Percentiles rank a stretch among this genome's conserved stretches.
Evolutionary conservation across 345 rosid species (phyloP).

Genomic region (Sapria himalayana): DNA sequence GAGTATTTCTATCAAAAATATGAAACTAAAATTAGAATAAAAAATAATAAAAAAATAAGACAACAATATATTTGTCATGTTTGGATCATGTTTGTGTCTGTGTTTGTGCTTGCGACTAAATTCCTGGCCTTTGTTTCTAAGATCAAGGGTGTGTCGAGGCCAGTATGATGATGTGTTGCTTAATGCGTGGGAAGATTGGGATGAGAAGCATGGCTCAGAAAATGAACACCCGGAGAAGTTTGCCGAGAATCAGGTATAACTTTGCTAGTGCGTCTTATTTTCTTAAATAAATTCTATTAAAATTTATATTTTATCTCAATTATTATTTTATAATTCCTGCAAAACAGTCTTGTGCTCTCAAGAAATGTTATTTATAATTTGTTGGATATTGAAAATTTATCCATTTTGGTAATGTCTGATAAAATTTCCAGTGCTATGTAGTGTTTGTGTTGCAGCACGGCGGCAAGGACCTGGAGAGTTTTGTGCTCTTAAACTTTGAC

Average conservation of each 20-base stretch:
- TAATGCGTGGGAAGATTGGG: conserved; percentile 94
- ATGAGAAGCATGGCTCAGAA: conserved; percentile 53
- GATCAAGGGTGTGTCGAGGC: conserved; percentile 78
- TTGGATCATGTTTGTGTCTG: no score
- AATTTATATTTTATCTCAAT: not conserved
- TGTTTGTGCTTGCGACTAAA: no score
- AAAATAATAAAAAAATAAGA: no score
- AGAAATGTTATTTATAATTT: no score
- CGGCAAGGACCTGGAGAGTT: conserved; percentile 88
- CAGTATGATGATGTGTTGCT: conserved; percentile 42
- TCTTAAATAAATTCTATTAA: conserved; percentile 7
- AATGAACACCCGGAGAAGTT: conserved; percentile 81
- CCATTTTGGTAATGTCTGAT: conserved; percentile 6
- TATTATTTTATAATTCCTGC: not conserved
- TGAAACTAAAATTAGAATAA: no score
- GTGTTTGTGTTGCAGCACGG: conserved; percentile 89
- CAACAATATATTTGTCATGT: no score
- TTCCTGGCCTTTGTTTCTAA: conserved; percentile 11
- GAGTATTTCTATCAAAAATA: no score
- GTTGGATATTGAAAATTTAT: no score
- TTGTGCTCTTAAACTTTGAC: conserved; percentile 52
- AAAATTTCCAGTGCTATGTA: conserved; percentile 44
- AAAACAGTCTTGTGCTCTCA: no score
- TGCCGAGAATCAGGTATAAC: conserved; percentile 42
- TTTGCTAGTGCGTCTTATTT: conserved; percentile 15